A percentile compares a stretch with the other conserved stretches of the same genome.
Evolutionary conservation across 495 filamentous ascomycete genomes (phyloP).

Genomic region (Hyaloscypha hepaticicola): DNA sequence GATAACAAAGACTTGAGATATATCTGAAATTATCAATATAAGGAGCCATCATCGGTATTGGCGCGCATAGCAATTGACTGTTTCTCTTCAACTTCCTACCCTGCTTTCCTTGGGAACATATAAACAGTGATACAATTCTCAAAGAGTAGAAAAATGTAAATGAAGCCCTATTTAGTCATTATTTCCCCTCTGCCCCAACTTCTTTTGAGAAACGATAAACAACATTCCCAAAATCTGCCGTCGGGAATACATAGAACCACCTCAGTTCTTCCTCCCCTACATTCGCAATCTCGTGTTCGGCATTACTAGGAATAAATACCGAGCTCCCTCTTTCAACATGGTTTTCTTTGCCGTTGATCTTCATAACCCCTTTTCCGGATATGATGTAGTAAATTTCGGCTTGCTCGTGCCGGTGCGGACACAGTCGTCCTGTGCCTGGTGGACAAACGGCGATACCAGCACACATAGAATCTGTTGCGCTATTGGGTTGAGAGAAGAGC

Average conservation of each 20-base stretch:
- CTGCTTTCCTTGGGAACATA: no score
- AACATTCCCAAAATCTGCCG: conserved; percentile 37
- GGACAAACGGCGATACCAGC: conserved; percentile 39
- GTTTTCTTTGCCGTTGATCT: conserved; percentile 33
- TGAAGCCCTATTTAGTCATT: no score
- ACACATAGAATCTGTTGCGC: conserved; percentile 32
- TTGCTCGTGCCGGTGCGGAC: conserved; percentile 37
- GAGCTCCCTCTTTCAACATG: conserved; percentile 30
- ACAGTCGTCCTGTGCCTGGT: conserved; percentile 32
- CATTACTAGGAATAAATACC: conserved; percentile 40
- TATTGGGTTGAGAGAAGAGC: conserved; percentile 36
- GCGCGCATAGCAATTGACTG: no score
- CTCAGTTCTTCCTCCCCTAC: conserved; percentile 23
- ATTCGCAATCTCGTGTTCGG: conserved; percentile 41
- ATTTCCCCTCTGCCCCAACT: no score
- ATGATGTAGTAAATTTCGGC: conserved; percentile 43
- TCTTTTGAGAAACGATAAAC: conserved; percentile 21
- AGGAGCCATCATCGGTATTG: no score
- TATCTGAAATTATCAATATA: no score
- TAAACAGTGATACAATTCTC: no score
- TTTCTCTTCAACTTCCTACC: no score
- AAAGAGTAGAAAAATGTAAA: no score
- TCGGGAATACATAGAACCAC: conserved; percentile 44
- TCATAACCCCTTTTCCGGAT: conserved; percentile 34
- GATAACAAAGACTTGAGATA: no score